Conservation (phyloP, 2,329 filamentous ascomycete genomes). For the Arthrobotrys entomopaga region DNA sequence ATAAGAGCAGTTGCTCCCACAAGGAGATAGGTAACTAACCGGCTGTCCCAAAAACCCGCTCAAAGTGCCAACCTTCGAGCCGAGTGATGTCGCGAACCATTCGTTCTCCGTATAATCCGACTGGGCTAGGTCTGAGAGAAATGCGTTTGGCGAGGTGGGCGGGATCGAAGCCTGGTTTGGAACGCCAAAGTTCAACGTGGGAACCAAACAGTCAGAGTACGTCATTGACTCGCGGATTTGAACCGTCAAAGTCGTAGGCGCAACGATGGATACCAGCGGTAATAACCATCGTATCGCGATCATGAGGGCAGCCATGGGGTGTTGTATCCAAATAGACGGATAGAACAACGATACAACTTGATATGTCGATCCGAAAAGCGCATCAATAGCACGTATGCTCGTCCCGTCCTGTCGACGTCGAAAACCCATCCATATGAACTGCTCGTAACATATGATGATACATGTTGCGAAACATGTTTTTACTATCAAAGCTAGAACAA, state of each 20-base stretch:
- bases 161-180: not conserved
- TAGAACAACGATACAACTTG: slow-evolving; percentile 47
- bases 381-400: slow-evolving; percentile 50
- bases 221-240: slow-evolving; percentile 22
- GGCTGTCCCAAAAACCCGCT: slow-evolving; percentile 39
- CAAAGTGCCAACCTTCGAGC: slow-evolving; percentile 35
- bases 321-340: slow-evolving; percentile 39
- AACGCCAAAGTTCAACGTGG: slow-evolving; percentile 27
- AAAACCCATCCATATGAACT: slow-evolving; percentile 50
- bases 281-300: slow-evolving; percentile 45
- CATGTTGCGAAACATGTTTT: slow-evolving; percentile 50
- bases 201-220: slow-evolving; percentile 30
- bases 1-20: slow-evolving; percentile 51
- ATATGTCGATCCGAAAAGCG: slow-evolving; percentile 46
- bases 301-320: slow-evolving; percentile 39
- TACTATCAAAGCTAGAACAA: slow-evolving; percentile 38
- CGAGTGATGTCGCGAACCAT: slow-evolving; percentile 26
- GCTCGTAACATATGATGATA: slow-evolving; percentile 45
- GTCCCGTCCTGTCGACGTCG: slow-evolving; percentile 20
- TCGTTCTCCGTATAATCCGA: slow-evolving; percentile 30
- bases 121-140: slow-evolving; percentile 29
- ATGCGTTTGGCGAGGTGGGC: not conserved
- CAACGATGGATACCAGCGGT: slow-evolving; percentile 44
- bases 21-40: slow-evolving; percentile 29
- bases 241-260: slow-evolving; percentile 47